Base-by-base conservation (phyloP, 805 yeast species). In the Citeromyces matritensis region DNA sequence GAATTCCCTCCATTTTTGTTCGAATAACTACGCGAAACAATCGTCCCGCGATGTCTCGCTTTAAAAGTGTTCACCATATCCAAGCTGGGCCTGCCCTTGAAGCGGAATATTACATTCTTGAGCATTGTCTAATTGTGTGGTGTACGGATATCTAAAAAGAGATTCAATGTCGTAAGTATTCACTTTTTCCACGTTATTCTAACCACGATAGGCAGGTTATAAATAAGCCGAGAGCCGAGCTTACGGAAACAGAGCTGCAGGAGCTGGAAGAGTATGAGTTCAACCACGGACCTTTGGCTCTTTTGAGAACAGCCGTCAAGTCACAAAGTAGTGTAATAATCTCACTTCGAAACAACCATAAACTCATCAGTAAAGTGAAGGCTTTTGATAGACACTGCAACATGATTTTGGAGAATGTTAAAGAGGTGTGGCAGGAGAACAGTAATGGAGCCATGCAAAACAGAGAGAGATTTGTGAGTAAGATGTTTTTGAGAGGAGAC, bases 381-480 rank as follows among this genome's bases (percentile, higher is more conserved):
- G 96, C 97, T 0, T 91, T 85, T 52, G 99, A 91, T 51, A 74
- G 95, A 48, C 99, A 91, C 55, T 79, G 95, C 39, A 91, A 91
- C 53, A 71, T 91, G 80, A 77, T 91, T 7, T 58, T 91, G 37
- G 95, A 83, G 46, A 83, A 85, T 44, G 96, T 88, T 24, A 84
- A 81, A 50, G 98, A 91, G 48, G 60, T 79, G 14, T 42, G 72
- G 69, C 43, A 65, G 51, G 57, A 55, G 30, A 79, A 77, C 2
- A 44, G 41, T 45, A 72, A 70, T 41, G 76, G 78, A 33, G 73
- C 77, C 43, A 51, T 49, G 33, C 38, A 47, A 6, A 29, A 43
- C 26, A 65, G 69, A 40, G 91, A 81, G 45, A 59, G 97, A 43
- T 91, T 83, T 48, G 73, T 88, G 3, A 71, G 85, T 36, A 91